Conservation (phyloP, 1,139 yeast genomes). For the Schwanniomyces etchellsii region DNA sequence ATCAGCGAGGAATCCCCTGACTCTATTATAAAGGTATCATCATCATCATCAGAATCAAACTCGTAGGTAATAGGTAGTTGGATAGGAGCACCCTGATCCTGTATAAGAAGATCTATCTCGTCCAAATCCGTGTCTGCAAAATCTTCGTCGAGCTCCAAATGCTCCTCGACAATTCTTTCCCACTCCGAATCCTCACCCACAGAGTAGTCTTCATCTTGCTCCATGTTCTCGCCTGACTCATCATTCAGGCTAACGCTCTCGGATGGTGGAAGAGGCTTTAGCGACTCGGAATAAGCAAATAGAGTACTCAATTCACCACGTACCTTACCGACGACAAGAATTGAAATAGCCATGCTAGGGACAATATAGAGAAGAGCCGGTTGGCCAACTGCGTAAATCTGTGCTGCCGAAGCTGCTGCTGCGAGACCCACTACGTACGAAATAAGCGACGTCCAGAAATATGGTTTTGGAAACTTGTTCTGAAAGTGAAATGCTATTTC, state of each 20-base stretch:
- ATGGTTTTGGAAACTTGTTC: slow-evolving; percentile 34
- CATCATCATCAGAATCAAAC: slow-evolving; percentile 20
- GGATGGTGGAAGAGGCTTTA: slow-evolving; percentile 12
- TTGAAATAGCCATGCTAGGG: slow-evolving; percentile 41
- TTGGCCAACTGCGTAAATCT: slow-evolving; percentile 43
- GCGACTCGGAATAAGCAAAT: slow-evolving; percentile 21
- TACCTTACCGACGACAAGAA: slow-evolving; percentile 20
- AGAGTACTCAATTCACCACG: slow-evolving; percentile 37
- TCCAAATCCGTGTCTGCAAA: slow-evolving; percentile 10
- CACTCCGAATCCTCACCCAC: slow-evolving; percentile 16
- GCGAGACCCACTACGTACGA: slow-evolving; percentile 43
- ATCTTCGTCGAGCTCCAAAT: slow-evolving; percentile 11
- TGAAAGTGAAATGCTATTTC: slow-evolving; percentile 31
- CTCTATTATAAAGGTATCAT: slow-evolving; percentile 20
- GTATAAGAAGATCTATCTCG: slow-evolving; percentile 4
- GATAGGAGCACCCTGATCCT: slow-evolving; percentile 6
- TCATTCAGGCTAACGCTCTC: slow-evolving; percentile 4
- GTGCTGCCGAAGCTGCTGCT: slow-evolving; percentile 35
- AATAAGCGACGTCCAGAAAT: slow-evolving; percentile 36
- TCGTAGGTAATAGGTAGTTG: slow-evolving; percentile 8
- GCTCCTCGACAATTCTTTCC: slow-evolving; percentile 16
- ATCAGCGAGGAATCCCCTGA: slow-evolving; percentile 1
- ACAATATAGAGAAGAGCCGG: slow-evolving; percentile 62
- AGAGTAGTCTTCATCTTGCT: slow-evolving; percentile 10
- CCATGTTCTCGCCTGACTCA: slow-evolving; percentile 7